Conservation (phyloP, 2,329 filamentous ascomycete genomes). For the Cladophialophora bantiana region DNA sequence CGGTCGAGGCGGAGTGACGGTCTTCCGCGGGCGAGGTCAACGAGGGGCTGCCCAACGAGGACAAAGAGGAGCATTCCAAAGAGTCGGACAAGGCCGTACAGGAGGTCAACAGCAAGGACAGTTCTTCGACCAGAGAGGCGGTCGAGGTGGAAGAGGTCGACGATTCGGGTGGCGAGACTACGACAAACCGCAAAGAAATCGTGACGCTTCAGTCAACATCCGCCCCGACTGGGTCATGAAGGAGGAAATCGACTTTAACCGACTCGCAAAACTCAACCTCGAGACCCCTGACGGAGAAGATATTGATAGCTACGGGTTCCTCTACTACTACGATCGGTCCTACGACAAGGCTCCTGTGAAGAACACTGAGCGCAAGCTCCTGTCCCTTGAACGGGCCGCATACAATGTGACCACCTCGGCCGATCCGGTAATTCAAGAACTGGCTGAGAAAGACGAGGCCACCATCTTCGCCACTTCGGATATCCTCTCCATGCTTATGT, state of each 20-base stretch:
- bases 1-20: conserved; percentile 82
- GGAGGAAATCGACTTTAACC: conserved; percentile 98
- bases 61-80: conserved; percentile 71
- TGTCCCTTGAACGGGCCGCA: conserved; percentile 85
- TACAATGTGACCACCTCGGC: conserved; percentile 98
- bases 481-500: conserved; percentile 99
- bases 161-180: conserved; percentile 99
- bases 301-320: conserved; percentile 92
- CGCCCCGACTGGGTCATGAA: conserved; percentile 94
- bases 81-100: conserved; percentile 69
- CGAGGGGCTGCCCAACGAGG: conserved; percentile 77
- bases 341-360: conserved; percentile 95
- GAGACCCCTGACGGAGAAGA: conserved; percentile 96
- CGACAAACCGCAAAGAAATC: conserved; percentile 95
- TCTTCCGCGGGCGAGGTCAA: conserved; percentile 79
- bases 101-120: conserved; percentile 69
- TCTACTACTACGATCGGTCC: conserved; percentile 96
- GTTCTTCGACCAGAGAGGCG: conserved; percentile 74
- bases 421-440: conserved; percentile 95
- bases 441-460: conserved; percentile 93
- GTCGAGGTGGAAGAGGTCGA: conserved; percentile 74
- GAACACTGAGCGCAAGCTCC: conserved; percentile 76
- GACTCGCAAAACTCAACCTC: conserved; percentile 92
- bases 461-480: conserved; percentile 97
- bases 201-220: conserved; percentile 94